phyloP scores from a whole-genome alignment of 2,329 filamentous ascomycete genomes.

The Sphaceloma murrayae region DNA sequence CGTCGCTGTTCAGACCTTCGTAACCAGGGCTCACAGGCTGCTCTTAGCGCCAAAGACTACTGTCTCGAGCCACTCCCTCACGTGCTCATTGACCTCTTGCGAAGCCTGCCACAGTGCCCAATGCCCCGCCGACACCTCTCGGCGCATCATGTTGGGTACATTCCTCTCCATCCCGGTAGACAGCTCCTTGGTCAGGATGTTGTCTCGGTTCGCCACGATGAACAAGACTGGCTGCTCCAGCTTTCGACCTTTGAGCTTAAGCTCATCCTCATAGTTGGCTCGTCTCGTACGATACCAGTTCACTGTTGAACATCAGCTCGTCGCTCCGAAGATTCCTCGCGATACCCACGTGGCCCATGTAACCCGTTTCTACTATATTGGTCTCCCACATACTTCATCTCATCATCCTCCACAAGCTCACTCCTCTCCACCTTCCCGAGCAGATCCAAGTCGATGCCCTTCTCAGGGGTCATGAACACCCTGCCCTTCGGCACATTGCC shows the following conservation, averaged over 20 bases:
- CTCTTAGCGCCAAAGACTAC: slow-evolving; percentile 42
- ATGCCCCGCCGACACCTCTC: slow-evolving; percentile 61
- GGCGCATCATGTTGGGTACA: slow-evolving; percentile 55
- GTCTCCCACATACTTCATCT: slow-evolving; percentile 66
- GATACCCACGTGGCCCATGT: slow-evolving; percentile 54
- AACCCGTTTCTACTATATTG: slow-evolving; percentile 65
- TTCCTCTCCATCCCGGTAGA: slow-evolving; percentile 59
- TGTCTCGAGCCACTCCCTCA: slow-evolving; percentile 57
- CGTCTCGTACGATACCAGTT: slow-evolving; percentile 78
- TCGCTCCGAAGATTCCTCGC: neutral
- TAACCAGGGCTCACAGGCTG: slow-evolving; percentile 36
- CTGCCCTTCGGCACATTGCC: slow-evolving; percentile 50
- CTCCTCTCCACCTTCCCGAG: slow-evolving; percentile 49
- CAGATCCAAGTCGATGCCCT: slow-evolving; percentile 56
- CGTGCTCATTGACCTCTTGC: slow-evolving; percentile 57
- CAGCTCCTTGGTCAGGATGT: slow-evolving; percentile 63
- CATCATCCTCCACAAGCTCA: slow-evolving; percentile 54
- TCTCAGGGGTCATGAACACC: slow-evolving; percentile 47
- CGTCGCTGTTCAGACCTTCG: too few species aligned
- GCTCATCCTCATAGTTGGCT: slow-evolving; percentile 70
- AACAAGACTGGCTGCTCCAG: slow-evolving; percentile 53
- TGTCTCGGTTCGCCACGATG: slow-evolving; percentile 61
- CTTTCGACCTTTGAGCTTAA: slow-evolving; percentile 38
- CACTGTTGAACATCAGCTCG: slow-evolving; percentile 32
- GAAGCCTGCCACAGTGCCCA: slow-evolving; percentile 75